These are phyloP conservation scores for Auricularia sp. DNA, from an alignment of 768 basidiomycete genomes.

Conservation along the genomic window DNA sequence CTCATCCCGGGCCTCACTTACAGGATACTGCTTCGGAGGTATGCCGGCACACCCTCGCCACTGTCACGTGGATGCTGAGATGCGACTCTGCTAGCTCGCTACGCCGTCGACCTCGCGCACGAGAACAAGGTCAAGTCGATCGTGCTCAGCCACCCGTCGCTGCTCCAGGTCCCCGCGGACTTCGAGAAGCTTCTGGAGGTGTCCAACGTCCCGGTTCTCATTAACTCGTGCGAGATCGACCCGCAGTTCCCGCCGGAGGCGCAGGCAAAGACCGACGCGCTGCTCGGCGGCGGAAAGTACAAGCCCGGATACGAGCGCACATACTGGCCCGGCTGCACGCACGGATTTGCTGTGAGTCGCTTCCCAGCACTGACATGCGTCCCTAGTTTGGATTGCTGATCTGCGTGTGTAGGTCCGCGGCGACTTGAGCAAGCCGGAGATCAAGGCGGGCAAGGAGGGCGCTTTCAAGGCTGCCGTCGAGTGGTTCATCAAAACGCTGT, in stretches of 20 bases:
- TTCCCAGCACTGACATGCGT: background rate
- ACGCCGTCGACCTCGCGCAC: conserved; percentile 54
- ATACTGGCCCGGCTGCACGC: conserved; percentile 38
- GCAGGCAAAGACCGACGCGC: conserved; percentile 36
- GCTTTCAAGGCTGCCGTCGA: conserved; percentile 48
- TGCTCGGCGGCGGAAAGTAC: conserved; percentile 39
- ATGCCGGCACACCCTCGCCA: too few relatives aligned
- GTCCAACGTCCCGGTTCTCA: conserved; percentile 49
- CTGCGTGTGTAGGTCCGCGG: conserved; percentile 5
- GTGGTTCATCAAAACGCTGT: conserved; percentile 38
- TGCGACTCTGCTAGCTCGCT: conserved; percentile 30
- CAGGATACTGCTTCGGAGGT: conserved; percentile 30
- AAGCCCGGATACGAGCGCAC: conserved; percentile 39
- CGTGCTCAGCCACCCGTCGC: conserved; percentile 51
- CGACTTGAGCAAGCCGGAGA: conserved; percentile 32
- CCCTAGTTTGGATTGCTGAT: too few relatives aligned
- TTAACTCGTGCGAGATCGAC: conserved; percentile 55
- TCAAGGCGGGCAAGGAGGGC: conserved; percentile 56
- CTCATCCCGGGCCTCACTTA: conserved; percentile 24
- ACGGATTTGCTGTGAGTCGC: conserved; percentile 39
- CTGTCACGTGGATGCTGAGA: background rate
- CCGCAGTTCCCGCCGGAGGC: conserved; percentile 37
- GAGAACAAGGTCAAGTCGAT: conserved; percentile 40
- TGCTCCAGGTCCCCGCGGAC: conserved; percentile 49
- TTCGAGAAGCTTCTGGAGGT: conserved; percentile 44